Evolutionary conservation across 495 filamentous ascomycete species (phyloP).

Genomic region (Neurospora sublineolata): DNA sequence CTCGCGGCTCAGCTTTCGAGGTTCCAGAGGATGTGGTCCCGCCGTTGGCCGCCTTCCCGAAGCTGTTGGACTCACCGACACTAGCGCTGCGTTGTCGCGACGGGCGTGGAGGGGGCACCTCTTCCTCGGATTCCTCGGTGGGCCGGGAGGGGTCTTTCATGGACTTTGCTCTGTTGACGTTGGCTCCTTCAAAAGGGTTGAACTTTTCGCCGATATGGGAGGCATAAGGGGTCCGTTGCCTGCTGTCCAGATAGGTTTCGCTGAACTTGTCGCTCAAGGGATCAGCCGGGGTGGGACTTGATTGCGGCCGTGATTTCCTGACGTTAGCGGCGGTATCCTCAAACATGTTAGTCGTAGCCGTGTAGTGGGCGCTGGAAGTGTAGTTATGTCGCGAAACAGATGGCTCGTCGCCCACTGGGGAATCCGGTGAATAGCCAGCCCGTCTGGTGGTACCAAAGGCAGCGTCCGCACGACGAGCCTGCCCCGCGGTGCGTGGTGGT

Average conservation of each 20-base stretch:
- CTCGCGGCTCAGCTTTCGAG: not conserved
- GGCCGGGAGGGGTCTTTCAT: slow-evolving; percentile 15
- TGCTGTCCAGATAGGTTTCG: slow-evolving; percentile 33
- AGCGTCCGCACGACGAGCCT: slow-evolving; percentile 32
- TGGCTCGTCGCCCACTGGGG: slow-evolving; percentile 34
- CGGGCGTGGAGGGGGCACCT: slow-evolving; percentile 6
- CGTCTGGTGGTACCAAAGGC: slow-evolving; percentile 30
- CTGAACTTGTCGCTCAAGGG: slow-evolving; percentile 32
- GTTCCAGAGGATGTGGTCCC: slow-evolving; percentile 1
- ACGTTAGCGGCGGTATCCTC: slow-evolving; percentile 26
- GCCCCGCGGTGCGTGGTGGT: slow-evolving; percentile 31
- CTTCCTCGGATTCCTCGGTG: slow-evolving; percentile 2
- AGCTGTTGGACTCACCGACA: slow-evolving; percentile 14
- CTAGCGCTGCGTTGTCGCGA: slow-evolving; percentile 22
- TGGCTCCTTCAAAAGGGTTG: slow-evolving; percentile 34
- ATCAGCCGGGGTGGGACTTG: slow-evolving; percentile 17
- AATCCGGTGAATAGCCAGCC: slow-evolving; percentile 28
- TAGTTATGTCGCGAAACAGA: slow-evolving; percentile 34
- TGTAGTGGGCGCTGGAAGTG: slow-evolving; percentile 17
- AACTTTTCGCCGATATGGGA: slow-evolving; percentile 60
- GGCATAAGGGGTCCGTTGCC: slow-evolving; percentile 59
- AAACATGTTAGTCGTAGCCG: slow-evolving; percentile 14
- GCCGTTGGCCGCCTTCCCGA: slow-evolving; percentile 8
- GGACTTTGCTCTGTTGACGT: slow-evolving; percentile 30
- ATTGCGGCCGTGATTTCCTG: slow-evolving; percentile 9